These are phyloP conservation scores for Mucor ambiguus DNA, from an alignment of 371 early-diverging fungal genomes.

Conservation along the genomic window DNA sequence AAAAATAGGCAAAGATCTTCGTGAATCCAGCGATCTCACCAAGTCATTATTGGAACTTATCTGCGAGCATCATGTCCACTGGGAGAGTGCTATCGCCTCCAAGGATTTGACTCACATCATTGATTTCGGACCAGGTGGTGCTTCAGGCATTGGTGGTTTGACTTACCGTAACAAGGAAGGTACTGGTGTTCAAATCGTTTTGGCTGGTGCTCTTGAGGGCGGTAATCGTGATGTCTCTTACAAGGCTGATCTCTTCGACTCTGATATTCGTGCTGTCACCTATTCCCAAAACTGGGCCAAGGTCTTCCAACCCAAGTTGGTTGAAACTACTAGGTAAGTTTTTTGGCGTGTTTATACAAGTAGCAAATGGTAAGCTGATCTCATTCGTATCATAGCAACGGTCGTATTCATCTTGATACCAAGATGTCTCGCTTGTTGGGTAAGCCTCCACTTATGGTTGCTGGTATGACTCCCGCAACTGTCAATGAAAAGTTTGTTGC, in stretches of 20 bases:
- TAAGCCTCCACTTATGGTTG: constrained; percentile 90
- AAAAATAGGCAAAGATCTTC: constrained; percentile 65
- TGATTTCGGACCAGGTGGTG: constrained; percentile 94
- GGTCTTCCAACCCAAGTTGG: constrained; percentile 82
- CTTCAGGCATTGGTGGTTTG: constrained; percentile 85
- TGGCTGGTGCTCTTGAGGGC: constrained; percentile 75
- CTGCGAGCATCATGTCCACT: constrained; percentile 82
- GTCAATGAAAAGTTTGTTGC: constrained; percentile 77
- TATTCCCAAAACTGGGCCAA: constrained; percentile 91
- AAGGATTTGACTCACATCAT: constrained; percentile 83
- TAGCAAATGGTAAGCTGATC: not conserved
- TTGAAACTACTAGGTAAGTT: constrained; percentile 53
- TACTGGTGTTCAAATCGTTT: constrained; percentile 87
- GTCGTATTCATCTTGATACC: constrained; percentile 86
- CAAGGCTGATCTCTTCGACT: constrained; percentile 85
- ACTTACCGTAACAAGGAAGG: constrained; percentile 96
- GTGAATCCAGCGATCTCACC: constrained; percentile 59
- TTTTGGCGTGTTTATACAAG: not conserved
- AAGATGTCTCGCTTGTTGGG: constrained; percentile 88
- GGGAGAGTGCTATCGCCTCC: constrained; percentile 83
- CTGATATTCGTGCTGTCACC: constrained; percentile 76
- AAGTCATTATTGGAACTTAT: constrained; percentile 80
- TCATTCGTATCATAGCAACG: constrained; percentile 42
- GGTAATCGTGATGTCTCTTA: constrained; percentile 74
- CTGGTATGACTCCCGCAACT: constrained; percentile 91